phyloP scores from a whole-genome alignment of 2,329 filamentous ascomycete species.

The Nemania diffusa region DNA sequence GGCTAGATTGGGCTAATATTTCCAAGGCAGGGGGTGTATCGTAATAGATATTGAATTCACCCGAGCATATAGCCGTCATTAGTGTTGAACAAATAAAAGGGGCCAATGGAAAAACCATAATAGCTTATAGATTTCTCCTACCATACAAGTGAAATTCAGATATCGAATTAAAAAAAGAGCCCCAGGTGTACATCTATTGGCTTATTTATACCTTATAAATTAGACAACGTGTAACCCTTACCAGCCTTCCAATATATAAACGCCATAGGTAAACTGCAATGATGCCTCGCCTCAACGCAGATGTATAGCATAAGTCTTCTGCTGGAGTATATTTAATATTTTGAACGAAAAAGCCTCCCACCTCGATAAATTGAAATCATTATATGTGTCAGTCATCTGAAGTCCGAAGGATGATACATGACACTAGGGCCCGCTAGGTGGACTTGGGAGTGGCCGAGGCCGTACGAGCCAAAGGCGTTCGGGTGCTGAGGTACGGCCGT shows the following conservation, averaged over 20 bases:
- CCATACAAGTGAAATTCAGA: conserved; percentile 17
- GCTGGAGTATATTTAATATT: conserved; percentile 18
- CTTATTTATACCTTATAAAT: conserved; percentile 10
- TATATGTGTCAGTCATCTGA: conserved; percentile 24
- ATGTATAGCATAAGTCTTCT: conserved; percentile 1
- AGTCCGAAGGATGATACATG: conserved; percentile 37
- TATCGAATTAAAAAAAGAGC: conserved; percentile 7
- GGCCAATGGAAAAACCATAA: not conserved
- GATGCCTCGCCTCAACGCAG: not conserved
- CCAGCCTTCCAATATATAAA: not conserved
- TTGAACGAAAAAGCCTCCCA: not conserved
- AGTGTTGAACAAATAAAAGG: not conserved
- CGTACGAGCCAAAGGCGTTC: conserved; percentile 13
- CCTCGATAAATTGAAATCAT: not conserved
- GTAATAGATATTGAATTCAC: conserved; percentile 3
- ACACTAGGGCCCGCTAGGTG: conserved; percentile 33
- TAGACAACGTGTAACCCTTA: not conserved
- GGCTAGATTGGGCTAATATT: conserved; percentile 6
- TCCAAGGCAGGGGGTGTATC: not conserved
- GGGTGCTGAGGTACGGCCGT: conserved; percentile 13
- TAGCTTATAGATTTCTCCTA: conserved; percentile 10
- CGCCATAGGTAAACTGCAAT: not conserved
- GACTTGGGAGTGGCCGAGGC: conserved; percentile 29
- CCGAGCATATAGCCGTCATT: not conserved
- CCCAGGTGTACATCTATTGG: not conserved